Evolutionary conservation across 768 basidiomycete genomes (phyloP).

Genomic region (Phylloporus sp.): DNA sequence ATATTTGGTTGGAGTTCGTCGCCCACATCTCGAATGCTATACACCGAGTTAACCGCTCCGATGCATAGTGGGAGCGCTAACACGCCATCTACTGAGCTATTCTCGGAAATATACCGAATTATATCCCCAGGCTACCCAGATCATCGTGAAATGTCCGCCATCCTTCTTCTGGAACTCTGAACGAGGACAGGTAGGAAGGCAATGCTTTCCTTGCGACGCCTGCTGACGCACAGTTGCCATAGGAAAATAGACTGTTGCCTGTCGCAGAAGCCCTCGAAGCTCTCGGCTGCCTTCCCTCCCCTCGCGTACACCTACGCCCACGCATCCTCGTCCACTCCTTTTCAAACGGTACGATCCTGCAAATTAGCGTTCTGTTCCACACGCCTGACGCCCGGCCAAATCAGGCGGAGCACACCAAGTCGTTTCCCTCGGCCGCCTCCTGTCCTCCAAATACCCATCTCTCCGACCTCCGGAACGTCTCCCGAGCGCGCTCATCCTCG

Average conservation of each 20-base stretch:
- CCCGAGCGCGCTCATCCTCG: conserved; percentile 18
- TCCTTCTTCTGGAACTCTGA: conserved; percentile 18
- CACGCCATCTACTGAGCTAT: conserved; percentile 25
- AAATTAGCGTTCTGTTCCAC: background rate
- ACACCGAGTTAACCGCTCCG: background rate
- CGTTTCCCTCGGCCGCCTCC: conserved; percentile 12
- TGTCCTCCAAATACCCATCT: conserved; percentile 17
- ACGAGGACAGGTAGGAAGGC: conserved; percentile 10
- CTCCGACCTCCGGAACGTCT: background rate
- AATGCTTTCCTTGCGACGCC: background rate
- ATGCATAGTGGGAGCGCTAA: conserved; percentile 22
- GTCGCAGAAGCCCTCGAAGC: conserved; percentile 20
- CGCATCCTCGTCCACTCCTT: conserved; percentile 27
- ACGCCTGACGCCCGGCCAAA: background rate
- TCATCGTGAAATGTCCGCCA: conserved; percentile 21
- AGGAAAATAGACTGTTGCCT: conserved; percentile 19
- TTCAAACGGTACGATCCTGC: conserved; percentile 22
- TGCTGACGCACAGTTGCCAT: background rate
- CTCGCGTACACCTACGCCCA: conserved; percentile 3
- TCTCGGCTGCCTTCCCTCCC: conserved; percentile 21
- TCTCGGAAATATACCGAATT: conserved; percentile 22
- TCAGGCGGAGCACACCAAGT: conserved; percentile 24
- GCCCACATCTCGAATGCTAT: background rate
- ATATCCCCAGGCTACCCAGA: conserved; percentile 26
- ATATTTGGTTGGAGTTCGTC: conserved; percentile 29